Percentiles rank a stretch among this genome's conserved stretches.
These are phyloP conservation scores for Erythrophleum ivorense DNA, from an alignment of 331 rosid species.

Conservation along the genomic window DNA sequence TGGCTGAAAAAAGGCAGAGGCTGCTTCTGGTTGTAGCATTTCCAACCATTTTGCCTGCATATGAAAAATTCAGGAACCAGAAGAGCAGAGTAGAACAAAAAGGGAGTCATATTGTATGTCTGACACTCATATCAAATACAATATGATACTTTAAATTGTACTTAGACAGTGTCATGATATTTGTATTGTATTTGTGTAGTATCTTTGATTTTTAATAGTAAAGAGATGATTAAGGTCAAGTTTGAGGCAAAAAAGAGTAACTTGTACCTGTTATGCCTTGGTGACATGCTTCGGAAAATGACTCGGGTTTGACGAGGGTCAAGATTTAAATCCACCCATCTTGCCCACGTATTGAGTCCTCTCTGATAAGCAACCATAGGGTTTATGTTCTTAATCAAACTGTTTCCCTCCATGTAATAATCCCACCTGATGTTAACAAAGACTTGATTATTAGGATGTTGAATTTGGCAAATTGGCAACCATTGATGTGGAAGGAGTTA, in stretches of 20 bases:
- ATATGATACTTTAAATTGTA: neutral
- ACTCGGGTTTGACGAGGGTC: conserved; percentile 70
- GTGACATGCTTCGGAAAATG: conserved; percentile 94
- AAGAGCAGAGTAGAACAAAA: neutral
- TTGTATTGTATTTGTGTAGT: neutral
- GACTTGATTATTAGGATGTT: conserved; percentile 25
- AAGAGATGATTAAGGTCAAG: neutral
- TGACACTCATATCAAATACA: neutral
- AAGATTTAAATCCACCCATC: conserved; percentile 87
- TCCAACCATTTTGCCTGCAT: conserved; percentile 87
- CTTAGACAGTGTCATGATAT: neutral
- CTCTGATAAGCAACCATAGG: conserved; percentile 96
- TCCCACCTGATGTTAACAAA: conserved; percentile 77
- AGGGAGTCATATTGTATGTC: neutral
- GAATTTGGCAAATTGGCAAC: conserved; percentile 24
- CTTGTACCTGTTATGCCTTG: conserved; percentile 90
- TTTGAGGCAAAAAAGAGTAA: neutral
- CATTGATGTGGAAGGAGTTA: neutral
- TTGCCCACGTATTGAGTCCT: conserved; percentile 97
- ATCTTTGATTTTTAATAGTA: neutral
- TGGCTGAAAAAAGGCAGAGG: conserved; percentile 81
- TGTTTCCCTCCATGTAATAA: conserved; percentile 81
- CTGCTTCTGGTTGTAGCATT: conserved; percentile 84
- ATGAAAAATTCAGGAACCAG: neutral
- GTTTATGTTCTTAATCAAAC: conserved; percentile 62